Percentiles rank a stretch among this genome's conserved stretches.
Evolutionary conservation across 2,329 filamentous ascomycete species (phyloP).

Genomic region (Pestalotiopsis sp.): DNA sequence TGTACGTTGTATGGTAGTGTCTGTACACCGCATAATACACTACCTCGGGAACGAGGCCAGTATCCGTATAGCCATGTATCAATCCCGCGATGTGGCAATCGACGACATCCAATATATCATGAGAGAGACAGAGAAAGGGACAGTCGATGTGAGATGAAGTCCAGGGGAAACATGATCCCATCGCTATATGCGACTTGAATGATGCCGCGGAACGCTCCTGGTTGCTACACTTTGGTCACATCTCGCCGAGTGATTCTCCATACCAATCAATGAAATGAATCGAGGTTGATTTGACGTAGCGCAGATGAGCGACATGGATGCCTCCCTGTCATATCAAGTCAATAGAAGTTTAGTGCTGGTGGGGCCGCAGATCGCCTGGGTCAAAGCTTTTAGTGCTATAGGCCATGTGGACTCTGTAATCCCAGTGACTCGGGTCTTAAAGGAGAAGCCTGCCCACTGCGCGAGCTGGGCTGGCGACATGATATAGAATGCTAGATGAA

Average conservation of each 20-base stretch:
- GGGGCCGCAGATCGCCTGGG: not conserved
- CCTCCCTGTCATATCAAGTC: not conserved
- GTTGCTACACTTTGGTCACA: not conserved
- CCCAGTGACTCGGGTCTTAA: not conserved
- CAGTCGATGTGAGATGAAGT: too few species aligned
- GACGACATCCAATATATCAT: too few species aligned
- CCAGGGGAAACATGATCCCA: not conserved
- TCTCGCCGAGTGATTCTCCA: not conserved
- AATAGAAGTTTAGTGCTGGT: not conserved
- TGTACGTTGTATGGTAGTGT: too few species aligned
- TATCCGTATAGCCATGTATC: too few species aligned
- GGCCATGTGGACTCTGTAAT: conserved; percentile 1
- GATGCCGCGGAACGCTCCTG: not conserved
- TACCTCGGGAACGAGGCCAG: too few species aligned
- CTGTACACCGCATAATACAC: too few species aligned
- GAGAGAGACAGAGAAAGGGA: too few species aligned
- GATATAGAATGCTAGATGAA: too few species aligned
- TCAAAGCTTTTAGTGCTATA: not conserved
- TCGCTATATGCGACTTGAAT: not conserved
- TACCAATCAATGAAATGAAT: not conserved
- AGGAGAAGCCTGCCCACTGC: not conserved
- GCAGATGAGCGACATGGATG: not conserved
- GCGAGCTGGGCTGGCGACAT: not conserved
- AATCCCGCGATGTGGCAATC: too few species aligned
- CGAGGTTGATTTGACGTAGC: not conserved